Percentiles rank a stretch among this genome's conserved stretches.
These are phyloP conservation scores for Bjerkandera adusta DNA, from an alignment of 1,284 basidiomycete genomes.

Conservation along the genomic window DNA sequence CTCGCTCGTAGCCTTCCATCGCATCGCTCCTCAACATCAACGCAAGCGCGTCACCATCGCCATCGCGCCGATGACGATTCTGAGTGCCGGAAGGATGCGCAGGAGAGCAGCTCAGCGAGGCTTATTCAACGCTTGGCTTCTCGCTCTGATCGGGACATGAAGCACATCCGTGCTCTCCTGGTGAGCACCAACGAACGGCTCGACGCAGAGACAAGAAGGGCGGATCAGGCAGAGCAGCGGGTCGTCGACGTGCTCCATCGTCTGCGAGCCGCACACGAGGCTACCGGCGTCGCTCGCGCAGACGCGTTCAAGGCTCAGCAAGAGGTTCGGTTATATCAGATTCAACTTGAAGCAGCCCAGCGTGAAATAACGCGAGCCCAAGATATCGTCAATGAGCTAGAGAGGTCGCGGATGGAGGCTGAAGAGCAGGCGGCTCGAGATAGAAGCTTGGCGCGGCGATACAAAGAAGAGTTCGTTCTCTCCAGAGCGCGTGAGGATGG, in stretches of 20 bases:
- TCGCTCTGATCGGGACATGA: conserved; percentile 34
- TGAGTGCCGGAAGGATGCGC: conserved; percentile 13
- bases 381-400: conserved; percentile 41
- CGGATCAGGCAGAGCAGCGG: conserved; percentile 43
- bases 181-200: conserved; percentile 38
- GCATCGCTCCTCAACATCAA: conserved; percentile 19
- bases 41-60: conserved; percentile 10
- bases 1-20: conserved; percentile 15
- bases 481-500: conserved; percentile 44
- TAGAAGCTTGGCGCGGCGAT: conserved; percentile 39
- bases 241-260: conserved; percentile 42
- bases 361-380: conserved; percentile 47
- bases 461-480: conserved; percentile 41
- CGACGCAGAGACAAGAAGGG: conserved; percentile 42
- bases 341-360: conserved; percentile 46
- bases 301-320: conserved; percentile 39
- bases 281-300: conserved; percentile 38
- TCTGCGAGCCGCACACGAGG: conserved; percentile 38
- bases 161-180: conserved; percentile 37
- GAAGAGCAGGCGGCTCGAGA: conserved; percentile 44
- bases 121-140: conserved; percentile 32
- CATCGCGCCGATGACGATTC: conserved; percentile 19
- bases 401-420: conserved; percentile 39
- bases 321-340: conserved; percentile 43
- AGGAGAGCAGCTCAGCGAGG: conserved; percentile 19